phyloP scores from a whole-genome alignment of 805 yeast species.

The Candida caryicola region DNA sequence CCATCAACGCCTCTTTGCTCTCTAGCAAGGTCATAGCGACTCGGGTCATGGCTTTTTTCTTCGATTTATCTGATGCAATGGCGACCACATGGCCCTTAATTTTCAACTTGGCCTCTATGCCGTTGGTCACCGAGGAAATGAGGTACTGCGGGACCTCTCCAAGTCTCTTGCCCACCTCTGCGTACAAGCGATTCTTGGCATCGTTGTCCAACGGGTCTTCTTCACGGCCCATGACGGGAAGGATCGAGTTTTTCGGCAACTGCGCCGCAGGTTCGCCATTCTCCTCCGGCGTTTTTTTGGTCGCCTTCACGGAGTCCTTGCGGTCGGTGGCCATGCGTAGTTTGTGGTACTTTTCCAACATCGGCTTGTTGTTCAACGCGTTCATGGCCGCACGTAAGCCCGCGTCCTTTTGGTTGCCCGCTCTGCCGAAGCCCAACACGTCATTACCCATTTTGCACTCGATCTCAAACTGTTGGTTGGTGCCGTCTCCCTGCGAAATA shows the following conservation, averaged over 20 bases:
- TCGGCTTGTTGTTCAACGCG: conserved; percentile 57
- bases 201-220: conserved; percentile 27
- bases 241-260: conserved; percentile 10
- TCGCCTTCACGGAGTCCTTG: conserved; percentile 13
- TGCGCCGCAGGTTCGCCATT: conserved; percentile 5
- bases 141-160: conserved; percentile 36
- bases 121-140: conserved; percentile 6
- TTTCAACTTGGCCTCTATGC: conserved; percentile 20
- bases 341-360: conserved; percentile 63
- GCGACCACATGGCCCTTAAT: conserved; percentile 30
- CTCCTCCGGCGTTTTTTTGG: conserved; percentile 6
- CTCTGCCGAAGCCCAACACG: conserved; percentile 69
- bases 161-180: conserved; percentile 32
- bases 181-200: conserved; percentile 41
- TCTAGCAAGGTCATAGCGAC: conserved; percentile 39
- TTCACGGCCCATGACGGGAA: conserved; percentile 28
- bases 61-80: conserved; percentile 32
- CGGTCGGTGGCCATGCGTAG: conserved; percentile 39
- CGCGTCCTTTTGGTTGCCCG: conserved; percentile 68
- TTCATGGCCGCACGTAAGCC: conserved; percentile 82
- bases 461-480: conserved; percentile 55
- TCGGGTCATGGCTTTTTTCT: conserved; percentile 39
- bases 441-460: conserved; percentile 65
- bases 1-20: conserved; percentile 17
- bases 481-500: conserved; percentile 44